Percentiles rank a stretch among this genome's conserved stretches.
Conservation (phyloP, 139 green algal genomes). For the Yamagishiella unicocca region DNA sequence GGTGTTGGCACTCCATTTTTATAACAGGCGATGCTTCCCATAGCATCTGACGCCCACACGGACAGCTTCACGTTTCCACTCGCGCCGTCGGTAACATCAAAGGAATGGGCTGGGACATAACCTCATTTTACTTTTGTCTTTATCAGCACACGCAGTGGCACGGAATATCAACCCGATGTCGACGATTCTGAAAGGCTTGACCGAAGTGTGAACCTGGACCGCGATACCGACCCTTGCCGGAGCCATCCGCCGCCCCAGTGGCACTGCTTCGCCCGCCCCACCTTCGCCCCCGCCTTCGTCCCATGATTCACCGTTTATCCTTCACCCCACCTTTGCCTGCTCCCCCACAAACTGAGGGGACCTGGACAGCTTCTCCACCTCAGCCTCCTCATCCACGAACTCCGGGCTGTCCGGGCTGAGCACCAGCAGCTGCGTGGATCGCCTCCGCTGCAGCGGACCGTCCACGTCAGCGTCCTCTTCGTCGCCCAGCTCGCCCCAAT, state of each 20-base stretch:
- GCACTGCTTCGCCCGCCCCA: neutral
- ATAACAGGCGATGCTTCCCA: too few relatives aligned
- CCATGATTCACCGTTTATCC: neutral
- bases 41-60: too few relatives aligned
- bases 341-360: neutral
- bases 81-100: too few relatives aligned
- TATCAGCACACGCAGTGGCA: too few relatives aligned
- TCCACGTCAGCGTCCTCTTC: too few relatives aligned
- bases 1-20: too few relatives aligned
- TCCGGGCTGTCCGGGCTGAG: neutral
- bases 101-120: too few relatives aligned
- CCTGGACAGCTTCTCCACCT: neutral
- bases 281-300: too few relatives aligned
- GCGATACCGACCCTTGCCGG: neutral
- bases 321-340: neutral
- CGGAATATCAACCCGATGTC: neutral
- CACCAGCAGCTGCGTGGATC: neutral
- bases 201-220: neutral
- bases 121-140: too few relatives aligned
- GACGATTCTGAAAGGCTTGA: neutral
- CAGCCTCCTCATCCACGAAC: neutral
- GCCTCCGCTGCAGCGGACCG: neutral
- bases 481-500: neutral
- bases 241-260: neutral
- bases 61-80: too few relatives aligned